Evolutionary conservation across 768 basidiomycete species (phyloP), one percentile per base, ranked within the genome.

Genomic region (Lactarius hengduanensis): DNA sequence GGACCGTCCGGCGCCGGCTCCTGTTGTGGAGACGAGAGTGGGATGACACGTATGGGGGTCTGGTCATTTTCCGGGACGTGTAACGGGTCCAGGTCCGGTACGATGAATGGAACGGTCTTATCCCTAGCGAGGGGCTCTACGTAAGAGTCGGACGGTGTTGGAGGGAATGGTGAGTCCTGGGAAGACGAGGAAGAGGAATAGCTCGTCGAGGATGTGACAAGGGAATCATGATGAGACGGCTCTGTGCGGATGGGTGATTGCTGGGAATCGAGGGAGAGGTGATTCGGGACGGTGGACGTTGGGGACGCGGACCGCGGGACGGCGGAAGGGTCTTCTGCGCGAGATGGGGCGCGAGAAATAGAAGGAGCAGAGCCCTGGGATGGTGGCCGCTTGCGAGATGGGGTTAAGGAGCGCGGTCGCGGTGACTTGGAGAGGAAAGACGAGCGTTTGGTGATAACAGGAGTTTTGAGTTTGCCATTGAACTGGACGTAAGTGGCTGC

Each of bases 381-480:
- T 10, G 74, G 71, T 1, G 73, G 70, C 15, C 73, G 74, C 8
- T 67, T 69, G 16, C 63, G 70, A 40, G 70, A 57, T 32, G 71
- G 66, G 1, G 72, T 70, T 41, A 66, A 69, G 18, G 73, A 74
- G 64, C 73, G 68, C 28, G 66, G 74, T 67, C 64, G 74, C 68
- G 79, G 64, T 28, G 76, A 72, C 47, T 72, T 64, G 26, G 76
- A 74, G 3, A 74, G 69, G 36, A 72, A 61, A 28, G 83, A 84
- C 1, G 80, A 78, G 1, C 91, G 84, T 76, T 90, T 92, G 3
- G 90, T 83, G 81, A 89, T 88, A 69, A 94, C 79, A 0, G 91
- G 89, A 62, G 85, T 87, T 80, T 95, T 94, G 67, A 95, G 83
- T 70, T 86, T 89, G 3, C 83, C 80, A 66, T 86, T 86, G 72